These are phyloP conservation scores for Choiromyces venosus DNA, from an alignment of 495 filamentous ascomycete species.

Conservation along the genomic window DNA sequence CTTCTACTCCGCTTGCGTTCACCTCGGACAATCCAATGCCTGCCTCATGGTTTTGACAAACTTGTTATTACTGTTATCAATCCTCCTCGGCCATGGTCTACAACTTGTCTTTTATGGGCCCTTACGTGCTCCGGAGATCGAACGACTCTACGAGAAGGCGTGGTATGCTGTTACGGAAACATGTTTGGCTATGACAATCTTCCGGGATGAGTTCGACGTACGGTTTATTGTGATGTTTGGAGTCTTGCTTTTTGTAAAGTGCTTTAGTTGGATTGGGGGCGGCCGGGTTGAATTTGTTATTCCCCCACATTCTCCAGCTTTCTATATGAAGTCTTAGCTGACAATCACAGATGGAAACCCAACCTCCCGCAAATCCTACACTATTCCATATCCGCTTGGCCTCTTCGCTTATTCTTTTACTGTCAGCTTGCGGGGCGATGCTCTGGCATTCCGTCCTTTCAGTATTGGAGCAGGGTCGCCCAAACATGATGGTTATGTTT, in stretches of 20 bases:
- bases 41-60: slow-evolving; percentile 94
- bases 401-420: slow-evolving; percentile 68
- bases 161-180: slow-evolving; percentile 98
- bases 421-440: slow-evolving; percentile 69
- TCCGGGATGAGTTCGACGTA: slow-evolving; percentile 84
- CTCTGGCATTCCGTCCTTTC: slow-evolving; percentile 72
- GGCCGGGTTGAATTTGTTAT: slow-evolving; percentile 82
- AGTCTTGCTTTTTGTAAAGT: slow-evolving; percentile 81
- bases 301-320: slow-evolving; percentile 1
- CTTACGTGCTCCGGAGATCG: slow-evolving; percentile 86
- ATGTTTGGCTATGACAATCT: slow-evolving; percentile 97
- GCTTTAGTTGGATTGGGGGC: slow-evolving; percentile 97
- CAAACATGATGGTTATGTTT: slow-evolving; percentile 99
- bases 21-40: slow-evolving; percentile 89
- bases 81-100: slow-evolving; percentile 72
- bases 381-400: slow-evolving; percentile 83
- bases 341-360: slow-evolving; percentile 59
- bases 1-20: slow-evolving; percentile 95
- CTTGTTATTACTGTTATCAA: slow-evolving; percentile 68
- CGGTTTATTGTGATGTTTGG: slow-evolving; percentile 97
- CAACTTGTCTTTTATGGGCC: slow-evolving; percentile 87
- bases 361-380: slow-evolving; percentile 81
- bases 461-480: slow-evolving; percentile 75
- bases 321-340: background rate
- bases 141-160: slow-evolving; percentile 92